Percentiles rank a stretch among this genome's conserved stretches.
Evolutionary conservation across 176 grass and related monocot species (phyloP).

Genomic region (Eragrostis nindensis): DNA sequence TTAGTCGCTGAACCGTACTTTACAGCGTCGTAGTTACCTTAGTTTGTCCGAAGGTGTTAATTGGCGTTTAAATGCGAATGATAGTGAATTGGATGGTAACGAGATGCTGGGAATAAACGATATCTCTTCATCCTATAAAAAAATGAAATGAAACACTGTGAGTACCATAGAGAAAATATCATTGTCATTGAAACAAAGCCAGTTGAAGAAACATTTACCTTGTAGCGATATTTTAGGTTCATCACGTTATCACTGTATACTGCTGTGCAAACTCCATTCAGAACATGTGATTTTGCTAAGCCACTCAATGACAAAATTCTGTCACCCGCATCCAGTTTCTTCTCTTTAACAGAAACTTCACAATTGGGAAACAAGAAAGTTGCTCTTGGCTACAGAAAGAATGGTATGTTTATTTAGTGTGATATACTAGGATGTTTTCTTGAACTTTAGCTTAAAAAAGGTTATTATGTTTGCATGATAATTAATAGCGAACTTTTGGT

Average conservation of each 20-base stretch:
- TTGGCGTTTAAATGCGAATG: slow-evolving; percentile 83
- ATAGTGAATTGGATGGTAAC: slow-evolving; percentile 76
- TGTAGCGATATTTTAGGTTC: slow-evolving; percentile 87
- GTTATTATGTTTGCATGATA: not conserved
- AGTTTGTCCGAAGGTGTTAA: slow-evolving; percentile 82
- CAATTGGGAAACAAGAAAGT: slow-evolving; percentile 72
- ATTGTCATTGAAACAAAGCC: not conserved
- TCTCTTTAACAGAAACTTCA: slow-evolving; percentile 83
- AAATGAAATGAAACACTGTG: slow-evolving; percentile 20
- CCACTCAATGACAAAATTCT: slow-evolving; percentile 73
- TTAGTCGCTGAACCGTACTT: not conserved
- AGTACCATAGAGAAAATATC: slow-evolving; percentile 13
- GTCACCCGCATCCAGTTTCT: slow-evolving; percentile 57
- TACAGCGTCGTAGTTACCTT: slow-evolving; percentile 54
- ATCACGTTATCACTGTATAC: slow-evolving; percentile 69
- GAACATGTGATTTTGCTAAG: slow-evolving; percentile 59
- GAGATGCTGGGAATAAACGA: slow-evolving; percentile 78
- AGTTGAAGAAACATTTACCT: slow-evolving; percentile 62
- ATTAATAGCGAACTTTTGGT: not conserved
- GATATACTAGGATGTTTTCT: not conserved
- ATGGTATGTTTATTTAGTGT: slow-evolving; percentile 23
- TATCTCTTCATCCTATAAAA: slow-evolving; percentile 83
- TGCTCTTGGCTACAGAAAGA: slow-evolving; percentile 76
- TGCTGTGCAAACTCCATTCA: slow-evolving; percentile 79
- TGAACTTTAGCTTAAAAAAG: not conserved